Base-by-base conservation (phyloP, 305 asterid species). In the Striga hermonthica region DNA sequence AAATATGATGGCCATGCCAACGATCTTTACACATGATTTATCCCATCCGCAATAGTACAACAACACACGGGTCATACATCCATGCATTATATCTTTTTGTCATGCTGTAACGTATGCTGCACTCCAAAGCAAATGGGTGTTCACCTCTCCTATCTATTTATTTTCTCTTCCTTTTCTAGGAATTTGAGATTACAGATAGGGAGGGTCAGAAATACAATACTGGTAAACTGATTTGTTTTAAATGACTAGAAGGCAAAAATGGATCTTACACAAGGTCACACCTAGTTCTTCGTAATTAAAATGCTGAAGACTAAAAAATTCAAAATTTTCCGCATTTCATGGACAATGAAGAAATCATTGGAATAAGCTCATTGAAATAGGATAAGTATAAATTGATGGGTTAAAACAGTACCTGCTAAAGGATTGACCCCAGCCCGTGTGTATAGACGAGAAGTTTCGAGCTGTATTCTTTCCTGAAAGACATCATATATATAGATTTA, bases 401-500 rank as follows among this genome's bases (percentile, higher is more conserved):
- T 43, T 22, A 41, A 47, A 73, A 62, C 16, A 62, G 63, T 81
- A 89, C 96, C 96, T 79, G 96, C 96, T 59, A 86, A 78, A 78
- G 96, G 96, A 82, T 89, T 89, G 75, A 89, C 93, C 75, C 93
- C 95, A 54, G 96, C 96, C 75, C 84, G 92, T 66, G 53, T 83
- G 75, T 94, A 94, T 60, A 94, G 70, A 66, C 98, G 96, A 50
- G 98, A 77, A 65, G 99, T 91, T 84, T 94, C 99, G 15, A 94
- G 99, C 75, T 91, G 98, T 79, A 94, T 88, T 79, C 99, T 88
- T 82, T 94, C 99, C 99, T 94, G 85, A 65, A 77, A 79, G 14
- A 63, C 55, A 52, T 34, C 48, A 60, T 48, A 44, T 48, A 44
- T 34, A 55, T 11, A 60, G 48, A 64, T 9, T 71, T 61, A 79